phyloP scores from a whole-genome alignment of 345 rosid species.

The Arabidopsis suecica region DNA sequence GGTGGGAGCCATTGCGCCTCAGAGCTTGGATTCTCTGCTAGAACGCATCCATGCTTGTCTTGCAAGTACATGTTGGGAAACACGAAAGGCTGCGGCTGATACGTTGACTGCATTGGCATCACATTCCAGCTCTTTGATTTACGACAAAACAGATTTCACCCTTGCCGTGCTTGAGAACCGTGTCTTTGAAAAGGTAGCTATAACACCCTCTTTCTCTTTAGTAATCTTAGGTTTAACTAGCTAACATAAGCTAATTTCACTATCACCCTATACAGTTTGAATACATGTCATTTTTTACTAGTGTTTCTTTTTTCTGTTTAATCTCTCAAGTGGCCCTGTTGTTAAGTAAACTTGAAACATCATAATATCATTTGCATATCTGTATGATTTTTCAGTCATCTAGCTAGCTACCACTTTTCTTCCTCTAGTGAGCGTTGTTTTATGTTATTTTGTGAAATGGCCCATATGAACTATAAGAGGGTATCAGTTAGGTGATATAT shows the following conservation, averaged over 20 bases:
- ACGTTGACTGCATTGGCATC: conserved; percentile 72
- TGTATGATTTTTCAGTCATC: conserved; percentile 9
- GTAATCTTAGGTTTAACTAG: background rate
- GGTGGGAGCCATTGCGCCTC: conserved; percentile 94
- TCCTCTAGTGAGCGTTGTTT: background rate
- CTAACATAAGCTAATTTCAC: background rate
- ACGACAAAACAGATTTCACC: conserved; percentile 71
- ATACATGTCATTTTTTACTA: background rate
- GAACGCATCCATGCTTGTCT: conserved; percentile 89
- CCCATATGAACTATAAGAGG: background rate
- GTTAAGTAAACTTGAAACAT: conserved; percentile 17
- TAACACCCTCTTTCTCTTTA: conserved; percentile 16
- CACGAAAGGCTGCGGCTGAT: conserved; percentile 98
- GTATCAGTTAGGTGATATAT: conserved; percentile 5
- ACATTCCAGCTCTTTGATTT: conserved; percentile 74
- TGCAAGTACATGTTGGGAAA: conserved; percentile 93
- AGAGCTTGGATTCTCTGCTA: conserved; percentile 74
- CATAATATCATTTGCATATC: conserved; percentile 17
- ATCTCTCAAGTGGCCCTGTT: conserved; percentile 17
- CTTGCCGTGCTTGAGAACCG: conserved; percentile 66
- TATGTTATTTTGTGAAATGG: background rate
- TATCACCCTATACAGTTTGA: background rate
- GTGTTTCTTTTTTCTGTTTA: background rate
- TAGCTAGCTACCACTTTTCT: conserved; percentile 11
- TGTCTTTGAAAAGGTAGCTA: conserved; percentile 91